Base-by-base conservation (phyloP, 805 yeast genomes). In the Starmera dryadoides region DNA sequence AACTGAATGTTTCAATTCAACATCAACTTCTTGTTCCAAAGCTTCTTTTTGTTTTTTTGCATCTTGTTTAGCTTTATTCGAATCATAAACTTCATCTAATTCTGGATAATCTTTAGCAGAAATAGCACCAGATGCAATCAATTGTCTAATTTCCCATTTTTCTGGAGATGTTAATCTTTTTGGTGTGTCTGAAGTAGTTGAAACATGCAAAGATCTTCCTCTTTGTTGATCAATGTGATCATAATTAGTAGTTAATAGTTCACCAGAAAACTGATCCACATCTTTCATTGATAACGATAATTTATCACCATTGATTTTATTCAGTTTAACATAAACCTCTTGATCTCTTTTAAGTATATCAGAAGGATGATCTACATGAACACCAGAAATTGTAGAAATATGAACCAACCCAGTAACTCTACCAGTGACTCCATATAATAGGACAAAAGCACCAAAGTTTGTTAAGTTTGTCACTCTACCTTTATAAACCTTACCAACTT, bases 71-170 rank as follows among this genome's bases (percentile, higher is more conserved):
- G 47, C 46, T 7, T 44, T 39, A 36, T 50, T 30, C 35, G 42
- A 18, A 25, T 41, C 12, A 25, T n/a, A n/a, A n/a, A n/a, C n/a
- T n/a, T 50, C 41, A 34, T 65, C 65, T 2, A 81, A 53, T 39
- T 79, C 89, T 1, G 88, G 88, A 52, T 79, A 79, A 44, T 81
- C 89, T 3, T 75, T 69, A 1, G 81, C 74, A 5, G 78, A 67
- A 0, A 78, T 75, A 0, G 76, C 89, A 3, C 95, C 95, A 5
- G 91, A 75, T 0, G 91, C 80, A 20, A 83, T 84, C 34, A 89
- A 62, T 54, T 89, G 96, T 26, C 84, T 68, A 37, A 86, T 70
- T 54, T 91, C 97, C 95, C 96, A 89, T 40, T 87, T 62, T 59
- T 89, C 98, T 0, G 94, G 94, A 0, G 94, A 83, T 0, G 94